Percentiles rank a stretch among this genome's conserved stretches.
phyloP scores from a whole-genome alignment of 805 yeast species.

The Wickerhamiella cacticola region DNA sequence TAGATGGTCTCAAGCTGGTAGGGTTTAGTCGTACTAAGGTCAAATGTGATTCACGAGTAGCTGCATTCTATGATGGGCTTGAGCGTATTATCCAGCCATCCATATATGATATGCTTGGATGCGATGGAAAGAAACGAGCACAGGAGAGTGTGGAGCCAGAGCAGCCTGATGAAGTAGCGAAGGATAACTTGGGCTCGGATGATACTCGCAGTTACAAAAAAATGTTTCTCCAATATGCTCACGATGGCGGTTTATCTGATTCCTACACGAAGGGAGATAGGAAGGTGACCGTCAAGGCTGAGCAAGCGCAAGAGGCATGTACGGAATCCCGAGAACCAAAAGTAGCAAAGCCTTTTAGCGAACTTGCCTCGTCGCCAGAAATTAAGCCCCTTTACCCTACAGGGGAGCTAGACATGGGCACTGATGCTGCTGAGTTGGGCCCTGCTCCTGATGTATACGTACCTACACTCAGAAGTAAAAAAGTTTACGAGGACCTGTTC shows the following conservation, averaged over 20 bases:
- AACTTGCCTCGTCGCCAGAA: background rate
- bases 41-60: slow-evolving; percentile 57
- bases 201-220: background rate
- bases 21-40: slow-evolving; percentile 58
- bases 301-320: background rate
- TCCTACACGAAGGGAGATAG: too few relatives aligned
- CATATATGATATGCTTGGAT: background rate
- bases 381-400: background rate
- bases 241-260: too few relatives aligned
- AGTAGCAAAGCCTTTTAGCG: background rate
- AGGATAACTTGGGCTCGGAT: background rate
- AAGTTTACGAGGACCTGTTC: too few relatives aligned
- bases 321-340: background rate
- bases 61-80: slow-evolving; percentile 43
- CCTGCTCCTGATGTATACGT: background rate
- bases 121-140: background rate
- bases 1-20: slow-evolving; percentile 70
- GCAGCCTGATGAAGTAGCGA: background rate
- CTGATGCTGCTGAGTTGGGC: background rate
- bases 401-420: background rate
- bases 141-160: background rate
- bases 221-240: too few relatives aligned
- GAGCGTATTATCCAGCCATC: slow-evolving; percentile 7
- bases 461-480: too few relatives aligned
- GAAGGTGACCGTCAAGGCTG: too few relatives aligned